Evolutionary conservation across 1,284 basidiomycete species (phyloP), one percentile per base, ranked within the genome.

Genomic region (Leccinum variabile): DNA sequence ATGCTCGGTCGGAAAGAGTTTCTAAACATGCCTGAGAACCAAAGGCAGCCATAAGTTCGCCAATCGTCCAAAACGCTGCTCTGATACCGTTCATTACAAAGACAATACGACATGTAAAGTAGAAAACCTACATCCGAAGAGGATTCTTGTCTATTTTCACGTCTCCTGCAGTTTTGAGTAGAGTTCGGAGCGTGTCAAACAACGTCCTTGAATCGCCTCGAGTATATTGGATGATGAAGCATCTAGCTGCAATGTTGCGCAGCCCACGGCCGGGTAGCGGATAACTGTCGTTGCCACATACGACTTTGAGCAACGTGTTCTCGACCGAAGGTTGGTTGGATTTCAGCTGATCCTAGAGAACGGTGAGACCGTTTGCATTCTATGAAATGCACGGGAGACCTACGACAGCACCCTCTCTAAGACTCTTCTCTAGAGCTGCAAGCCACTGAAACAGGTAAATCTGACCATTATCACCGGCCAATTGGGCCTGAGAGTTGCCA

Each of bases 381-480:
- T 14, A 52, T 6, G 1, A 22, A 61, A 50, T 61, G 41, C 22
- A 52, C 13, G 46, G 28, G 25, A 39, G 3, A 77, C 86, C 39
- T 69, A 90, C 88, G 52, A 80, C 66, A 10, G 81, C 69, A 41
- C 81, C 77, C 7, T 80, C 77, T 50, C 77, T 78, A 25, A 92
- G 73, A 25, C 79, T 80, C 70, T 82, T 83, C 75, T 94, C 89
- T 2, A 86, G 83, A 28, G 82, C 80, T 7, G 87, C 83, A 5
- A 95, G 81, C 91, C 91, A 95, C 74, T 92, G 89, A 67, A 94
- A 89, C 16, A 94, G 75, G 70, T 92, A 91, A 58, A 94, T 82
- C 66, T 92, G 90, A 16, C 86, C 90, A 75, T 89, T 89, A 62
- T 94, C 92, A 54, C 84, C 86, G 5, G 83, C 75, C 50, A 93